phyloP scores from a whole-genome alignment of 129 eudicot genomes.

The Ambrosia trifida region DNA sequence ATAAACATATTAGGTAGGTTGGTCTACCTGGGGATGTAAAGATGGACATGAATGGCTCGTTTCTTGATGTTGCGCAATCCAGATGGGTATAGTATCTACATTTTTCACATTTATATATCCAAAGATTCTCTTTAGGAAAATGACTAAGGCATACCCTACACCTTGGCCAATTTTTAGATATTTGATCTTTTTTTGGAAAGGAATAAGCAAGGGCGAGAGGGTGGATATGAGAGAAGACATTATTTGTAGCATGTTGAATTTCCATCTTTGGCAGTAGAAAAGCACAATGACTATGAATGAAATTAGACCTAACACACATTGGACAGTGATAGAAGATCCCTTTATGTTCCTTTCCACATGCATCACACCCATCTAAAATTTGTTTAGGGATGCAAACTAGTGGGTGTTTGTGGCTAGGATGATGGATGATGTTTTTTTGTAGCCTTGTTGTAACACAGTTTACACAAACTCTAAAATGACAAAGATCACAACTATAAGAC shows the following conservation, averaged over 20 bases:
- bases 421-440: not conserved
- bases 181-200: not conserved
- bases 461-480: not conserved
- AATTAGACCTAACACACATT: not conserved
- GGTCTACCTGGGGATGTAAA: not conserved
- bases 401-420: not conserved
- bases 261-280: not conserved
- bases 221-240: not conserved
- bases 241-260: conserved; percentile 2
- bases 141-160: not conserved
- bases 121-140: not conserved
- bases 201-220: not conserved
- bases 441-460: not conserved
- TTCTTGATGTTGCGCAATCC: too few relatives aligned
- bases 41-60: conserved; percentile 7
- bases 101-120: conserved; percentile 7
- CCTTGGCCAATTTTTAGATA: not conserved
- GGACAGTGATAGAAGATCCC: not conserved
- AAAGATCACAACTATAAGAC: not conserved
- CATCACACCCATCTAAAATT: not conserved
- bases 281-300: not conserved
- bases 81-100: not conserved
- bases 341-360: not conserved
- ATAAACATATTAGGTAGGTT: not conserved
- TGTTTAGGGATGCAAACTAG: not conserved